These are phyloP conservation scores for Dactylonectria estremocensis DNA, from an alignment of 2,329 filamentous ascomycete genomes.

Conservation along the genomic window DNA sequence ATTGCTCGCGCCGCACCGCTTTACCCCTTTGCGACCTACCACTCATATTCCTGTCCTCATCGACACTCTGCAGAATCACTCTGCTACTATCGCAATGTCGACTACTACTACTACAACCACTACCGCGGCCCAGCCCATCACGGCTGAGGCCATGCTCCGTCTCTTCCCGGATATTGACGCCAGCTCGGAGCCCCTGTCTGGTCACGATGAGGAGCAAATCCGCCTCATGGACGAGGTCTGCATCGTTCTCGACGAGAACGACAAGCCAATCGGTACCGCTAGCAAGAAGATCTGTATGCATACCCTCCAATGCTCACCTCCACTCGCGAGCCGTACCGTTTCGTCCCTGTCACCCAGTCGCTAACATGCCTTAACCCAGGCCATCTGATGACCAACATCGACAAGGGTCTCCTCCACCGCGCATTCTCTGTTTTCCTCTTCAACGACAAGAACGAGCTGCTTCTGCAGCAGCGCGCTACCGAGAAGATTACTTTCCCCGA, in stretches of 20 bases:
- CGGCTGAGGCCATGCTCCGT: conserved; percentile 86
- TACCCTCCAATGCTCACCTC: neutral
- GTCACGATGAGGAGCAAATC: conserved; percentile 98
- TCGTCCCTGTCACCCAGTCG: neutral
- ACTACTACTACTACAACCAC: conserved; percentile 59
- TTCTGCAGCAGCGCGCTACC: conserved; percentile 93
- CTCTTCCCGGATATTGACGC: conserved; percentile 90
- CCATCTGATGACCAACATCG: conserved; percentile 99
- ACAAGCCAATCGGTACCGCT: conserved; percentile 92
- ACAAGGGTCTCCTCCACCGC: conserved; percentile 94
- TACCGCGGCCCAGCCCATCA: conserved; percentile 75
- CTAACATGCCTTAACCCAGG: conserved; percentile 65
- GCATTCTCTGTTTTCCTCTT: conserved; percentile 99
- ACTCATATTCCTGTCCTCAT: conserved; percentile 2
- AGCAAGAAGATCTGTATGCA: conserved; percentile 96
- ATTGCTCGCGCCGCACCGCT: conserved; percentile 21
- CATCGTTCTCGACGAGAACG: conserved; percentile 95
- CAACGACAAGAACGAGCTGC: conserved; percentile 90
- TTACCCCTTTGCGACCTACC: conserved; percentile 5
- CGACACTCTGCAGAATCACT: neutral
- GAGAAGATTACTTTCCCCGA: conserved; percentile 99
- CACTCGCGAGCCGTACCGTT: neutral
- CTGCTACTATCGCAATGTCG: conserved; percentile 47
- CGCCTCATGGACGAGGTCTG: conserved; percentile 99
- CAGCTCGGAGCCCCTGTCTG: conserved; percentile 81